phyloP scores from a whole-genome alignment of 805 yeast genomes.

The Candida taoyuanica region DNA sequence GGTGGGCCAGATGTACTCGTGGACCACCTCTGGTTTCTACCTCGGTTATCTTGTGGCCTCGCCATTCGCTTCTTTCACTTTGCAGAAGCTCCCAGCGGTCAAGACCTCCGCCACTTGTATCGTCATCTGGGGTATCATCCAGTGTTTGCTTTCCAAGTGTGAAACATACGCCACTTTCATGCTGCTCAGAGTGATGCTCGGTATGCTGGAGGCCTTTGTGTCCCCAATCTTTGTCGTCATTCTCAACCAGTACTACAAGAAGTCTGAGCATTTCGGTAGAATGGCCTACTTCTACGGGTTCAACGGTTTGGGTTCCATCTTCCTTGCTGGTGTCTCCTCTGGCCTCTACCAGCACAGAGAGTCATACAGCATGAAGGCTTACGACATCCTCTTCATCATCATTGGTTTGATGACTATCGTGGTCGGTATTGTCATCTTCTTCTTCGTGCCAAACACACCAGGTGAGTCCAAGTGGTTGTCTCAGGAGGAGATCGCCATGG shows the following conservation, averaged over 20 bases:
- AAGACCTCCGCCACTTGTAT: constrained; percentile 37
- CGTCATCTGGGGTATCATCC: constrained; percentile 44
- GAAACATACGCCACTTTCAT: constrained; percentile 42
- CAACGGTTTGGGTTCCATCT: constrained; percentile 33
- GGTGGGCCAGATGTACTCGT: constrained; percentile 37
- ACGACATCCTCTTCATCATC: constrained; percentile 51
- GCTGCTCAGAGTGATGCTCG: constrained; percentile 43
- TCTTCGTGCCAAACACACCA: constrained; percentile 48
- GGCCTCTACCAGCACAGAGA: constrained; percentile 28
- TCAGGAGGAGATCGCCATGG: constrained; percentile 36
- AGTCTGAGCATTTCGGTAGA: constrained; percentile 30
- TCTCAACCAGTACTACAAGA: constrained; percentile 17
- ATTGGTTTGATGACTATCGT: constrained; percentile 49
- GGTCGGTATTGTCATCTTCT: constrained; percentile 37
- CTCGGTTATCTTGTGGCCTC: constrained; percentile 52
- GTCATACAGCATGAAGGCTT: constrained; percentile 36
- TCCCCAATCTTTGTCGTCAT: constrained; percentile 26
- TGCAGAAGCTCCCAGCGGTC: constrained; percentile 43
- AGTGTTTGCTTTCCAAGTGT: constrained; percentile 35
- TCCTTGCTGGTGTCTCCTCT: constrained; percentile 44
- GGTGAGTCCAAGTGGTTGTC: constrained; percentile 34
- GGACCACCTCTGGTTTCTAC: constrained; percentile 47
- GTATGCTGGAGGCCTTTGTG: constrained; percentile 43
- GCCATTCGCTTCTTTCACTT: constrained; percentile 34
- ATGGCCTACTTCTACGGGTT: constrained; percentile 29